phyloP scores from a whole-genome alignment of 176 grass and related monocot genomes.

The Hyparrhenia diplandra region DNA sequence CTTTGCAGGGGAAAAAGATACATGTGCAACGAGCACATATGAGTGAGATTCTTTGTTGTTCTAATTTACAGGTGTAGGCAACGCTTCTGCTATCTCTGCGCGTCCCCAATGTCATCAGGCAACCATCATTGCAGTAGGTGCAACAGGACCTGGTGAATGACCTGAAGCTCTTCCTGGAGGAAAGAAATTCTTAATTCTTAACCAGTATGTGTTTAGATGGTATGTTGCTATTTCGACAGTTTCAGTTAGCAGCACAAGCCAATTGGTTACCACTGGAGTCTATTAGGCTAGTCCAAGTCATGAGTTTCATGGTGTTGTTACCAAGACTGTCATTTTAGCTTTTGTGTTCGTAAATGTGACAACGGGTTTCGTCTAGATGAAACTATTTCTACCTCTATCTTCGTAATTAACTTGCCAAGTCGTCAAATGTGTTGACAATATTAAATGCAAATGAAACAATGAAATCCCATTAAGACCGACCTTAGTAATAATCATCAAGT shows the following conservation, averaged over 20 bases:
- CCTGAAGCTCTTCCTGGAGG: not conserved
- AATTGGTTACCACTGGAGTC: not conserved
- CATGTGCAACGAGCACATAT: not conserved
- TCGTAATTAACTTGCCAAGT: not conserved
- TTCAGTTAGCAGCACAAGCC: not conserved
- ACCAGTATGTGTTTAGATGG: not conserved
- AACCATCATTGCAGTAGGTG: conserved; percentile 50
- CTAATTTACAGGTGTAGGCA: conserved; percentile 44
- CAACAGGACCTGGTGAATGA: conserved; percentile 29
- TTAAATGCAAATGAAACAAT: no score
- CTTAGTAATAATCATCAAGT: not conserved
- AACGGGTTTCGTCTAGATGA: not conserved
- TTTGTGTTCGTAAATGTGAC: not conserved
- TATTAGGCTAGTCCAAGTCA: no score
- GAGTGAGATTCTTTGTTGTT: not conserved
- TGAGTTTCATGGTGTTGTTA: not conserved
- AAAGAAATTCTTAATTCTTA: not conserved
- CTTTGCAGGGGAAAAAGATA: no score
- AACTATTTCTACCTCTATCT: no score
- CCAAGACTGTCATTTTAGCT: not conserved
- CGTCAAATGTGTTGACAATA: not conserved
- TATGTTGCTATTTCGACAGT: not conserved
- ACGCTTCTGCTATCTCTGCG: conserved; percentile 81
- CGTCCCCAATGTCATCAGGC: conserved; percentile 48
- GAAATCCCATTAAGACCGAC: no score